Conservation (phyloP, 345 rosid genomes). For the Brassica nigra region DNA sequence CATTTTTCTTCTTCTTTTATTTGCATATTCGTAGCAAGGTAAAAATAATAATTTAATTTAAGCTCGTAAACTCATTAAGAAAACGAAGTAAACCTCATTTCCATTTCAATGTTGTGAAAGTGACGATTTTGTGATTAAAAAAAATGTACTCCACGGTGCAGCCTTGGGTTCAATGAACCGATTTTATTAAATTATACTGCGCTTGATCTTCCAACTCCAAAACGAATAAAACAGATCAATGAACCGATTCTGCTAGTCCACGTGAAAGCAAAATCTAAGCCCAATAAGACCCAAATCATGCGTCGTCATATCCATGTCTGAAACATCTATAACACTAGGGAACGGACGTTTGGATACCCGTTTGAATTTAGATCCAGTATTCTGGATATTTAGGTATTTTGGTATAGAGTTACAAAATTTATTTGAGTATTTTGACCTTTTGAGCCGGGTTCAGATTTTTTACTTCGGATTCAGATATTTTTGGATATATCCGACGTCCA, state of each 20-base stretch:
- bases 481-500: too few relatives aligned
- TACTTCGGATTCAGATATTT: too few relatives aligned
- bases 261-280: conserved; percentile 5
- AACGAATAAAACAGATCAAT: neutral
- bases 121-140: neutral
- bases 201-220: neutral
- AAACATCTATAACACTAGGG: neutral
- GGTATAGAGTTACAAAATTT: too few relatives aligned
- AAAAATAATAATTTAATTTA: neutral
- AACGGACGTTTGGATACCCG: too few relatives aligned
- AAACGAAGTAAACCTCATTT: neutral
- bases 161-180: neutral
- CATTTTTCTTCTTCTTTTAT: neutral
- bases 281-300: conserved; percentile 12
- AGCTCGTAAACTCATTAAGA: neutral
- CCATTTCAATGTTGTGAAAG: neutral
- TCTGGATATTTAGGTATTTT: too few relatives aligned
- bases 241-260: neutral
- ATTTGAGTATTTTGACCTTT: too few relatives aligned
- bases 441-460: too few relatives aligned
- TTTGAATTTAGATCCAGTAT: too few relatives aligned
- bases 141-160: neutral
- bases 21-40: neutral
- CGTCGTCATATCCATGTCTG: neutral
- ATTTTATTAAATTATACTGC: neutral